Percentiles rank a stretch among this genome's conserved stretches.
phyloP scores from a whole-genome alignment of 2,329 filamentous ascomycete species.

The Davidsoniella eucalypti region DNA sequence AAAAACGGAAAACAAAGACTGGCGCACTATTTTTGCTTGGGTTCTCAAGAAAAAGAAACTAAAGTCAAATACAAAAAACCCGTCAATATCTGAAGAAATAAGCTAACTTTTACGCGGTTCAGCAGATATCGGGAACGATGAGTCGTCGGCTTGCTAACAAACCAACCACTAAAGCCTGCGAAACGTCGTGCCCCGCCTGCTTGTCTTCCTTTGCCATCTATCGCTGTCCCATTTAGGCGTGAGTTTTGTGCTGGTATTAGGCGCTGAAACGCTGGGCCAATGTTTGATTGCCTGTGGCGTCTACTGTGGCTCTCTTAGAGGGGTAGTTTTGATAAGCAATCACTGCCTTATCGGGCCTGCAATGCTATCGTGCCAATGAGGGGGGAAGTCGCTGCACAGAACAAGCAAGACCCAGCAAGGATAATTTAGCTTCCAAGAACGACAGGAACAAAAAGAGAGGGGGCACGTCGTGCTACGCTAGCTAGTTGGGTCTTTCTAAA shows the following conservation, averaged over 20 bases:
- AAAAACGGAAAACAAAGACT: background rate
- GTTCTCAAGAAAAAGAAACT: no score
- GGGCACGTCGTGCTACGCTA: no score
- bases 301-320: constrained; percentile 3
- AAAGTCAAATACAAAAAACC: background rate
- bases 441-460: no score
- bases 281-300: background rate
- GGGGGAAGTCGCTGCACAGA: background rate
- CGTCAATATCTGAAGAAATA: background rate
- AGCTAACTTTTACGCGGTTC: background rate
- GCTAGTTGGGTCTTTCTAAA: no score
- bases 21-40: background rate
- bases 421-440: no score
- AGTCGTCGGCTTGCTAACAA: background rate
- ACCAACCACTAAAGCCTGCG: background rate
- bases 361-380: constrained; percentile 4
- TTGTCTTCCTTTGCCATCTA: background rate
- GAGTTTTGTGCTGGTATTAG: background rate
- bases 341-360: constrained; percentile 1
- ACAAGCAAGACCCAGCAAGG: no score
- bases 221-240: background rate
- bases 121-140: background rate
- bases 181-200: background rate
- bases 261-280: background rate
- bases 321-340: constrained; percentile 5